These are phyloP conservation scores for Boletus sp. DNA, from an alignment of 1,284 basidiomycete species.

Conservation along the genomic window DNA sequence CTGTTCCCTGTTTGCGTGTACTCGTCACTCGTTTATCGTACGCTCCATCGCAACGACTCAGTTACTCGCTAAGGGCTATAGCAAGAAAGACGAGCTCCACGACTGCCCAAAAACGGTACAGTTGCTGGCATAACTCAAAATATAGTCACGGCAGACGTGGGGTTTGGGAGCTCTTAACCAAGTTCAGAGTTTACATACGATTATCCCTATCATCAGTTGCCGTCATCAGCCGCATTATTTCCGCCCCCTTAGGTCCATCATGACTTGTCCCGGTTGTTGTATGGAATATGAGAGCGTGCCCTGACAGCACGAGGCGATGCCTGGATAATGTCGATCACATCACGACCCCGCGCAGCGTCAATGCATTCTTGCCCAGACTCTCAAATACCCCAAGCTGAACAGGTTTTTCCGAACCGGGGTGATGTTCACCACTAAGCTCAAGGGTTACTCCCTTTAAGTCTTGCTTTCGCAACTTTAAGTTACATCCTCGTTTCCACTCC, in stretches of 20 bases:
- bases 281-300: neutral
- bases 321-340: neutral
- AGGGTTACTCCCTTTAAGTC: neutral
- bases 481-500: neutral
- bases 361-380: neutral
- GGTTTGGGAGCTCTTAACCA: too few species aligned
- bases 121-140: too few species aligned
- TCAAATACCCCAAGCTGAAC: neutral
- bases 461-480: neutral
- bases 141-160: too few species aligned
- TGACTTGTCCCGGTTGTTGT: neutral
- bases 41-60: slow-evolving; percentile 5
- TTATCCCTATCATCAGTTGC: too few species aligned
- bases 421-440: neutral
- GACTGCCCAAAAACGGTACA: too few species aligned
- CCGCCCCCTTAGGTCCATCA: neutral
- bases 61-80: neutral
- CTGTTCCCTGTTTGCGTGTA: slow-evolving; percentile 26
- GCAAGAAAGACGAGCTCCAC: too few species aligned
- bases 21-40: slow-evolving; percentile 17
- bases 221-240: too few species aligned
- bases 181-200: too few species aligned
- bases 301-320: neutral
- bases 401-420: neutral
- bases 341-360: neutral